Conservation (phyloP, 2,329 filamentous ascomycete species). For the Pseudogymnoascus sp. region DNA sequence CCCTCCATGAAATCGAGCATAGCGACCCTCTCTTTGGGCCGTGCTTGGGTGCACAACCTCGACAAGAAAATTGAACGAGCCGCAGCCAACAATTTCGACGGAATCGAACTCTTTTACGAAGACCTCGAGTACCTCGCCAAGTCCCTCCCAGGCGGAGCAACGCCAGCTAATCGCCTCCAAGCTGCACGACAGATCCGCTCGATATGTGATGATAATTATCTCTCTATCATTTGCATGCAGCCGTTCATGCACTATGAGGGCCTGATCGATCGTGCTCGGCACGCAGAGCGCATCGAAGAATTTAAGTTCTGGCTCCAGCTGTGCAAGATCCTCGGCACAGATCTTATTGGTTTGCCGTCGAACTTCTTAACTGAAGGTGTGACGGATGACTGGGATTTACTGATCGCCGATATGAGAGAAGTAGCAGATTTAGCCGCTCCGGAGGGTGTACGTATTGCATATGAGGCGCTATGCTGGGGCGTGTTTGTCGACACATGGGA, state of each 20-base stretch:
- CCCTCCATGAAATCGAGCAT: constrained; percentile 5
- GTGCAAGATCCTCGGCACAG: constrained; percentile 22
- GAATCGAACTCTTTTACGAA: constrained; percentile 71
- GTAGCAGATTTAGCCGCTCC: constrained; percentile 59
- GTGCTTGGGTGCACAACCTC: constrained; percentile 60
- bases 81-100: constrained; percentile 53
- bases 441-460: constrained; percentile 57
- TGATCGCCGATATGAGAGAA: constrained; percentile 53
- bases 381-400: constrained; percentile 44
- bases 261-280: constrained; percentile 60
- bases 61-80: constrained; percentile 61
- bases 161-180: constrained; percentile 38
- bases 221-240: constrained; percentile 42
- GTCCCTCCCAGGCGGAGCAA: constrained; percentile 18
- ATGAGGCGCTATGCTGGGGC: constrained; percentile 67
- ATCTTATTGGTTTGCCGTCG: constrained; percentile 56
- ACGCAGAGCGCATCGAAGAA: background rate
- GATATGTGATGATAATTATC: constrained; percentile 46
- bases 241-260: constrained; percentile 40
- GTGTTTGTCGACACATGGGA: constrained; percentile 66
- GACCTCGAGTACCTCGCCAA: constrained; percentile 57
- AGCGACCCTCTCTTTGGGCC: constrained; percentile 41
- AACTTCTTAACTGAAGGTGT: constrained; percentile 42
- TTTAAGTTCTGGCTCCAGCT: background rate
- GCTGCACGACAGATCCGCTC: constrained; percentile 50